Conservation (phyloP, 2,329 filamentous ascomycete genomes). For the Hymenoscyphus salicellus region DNA sequence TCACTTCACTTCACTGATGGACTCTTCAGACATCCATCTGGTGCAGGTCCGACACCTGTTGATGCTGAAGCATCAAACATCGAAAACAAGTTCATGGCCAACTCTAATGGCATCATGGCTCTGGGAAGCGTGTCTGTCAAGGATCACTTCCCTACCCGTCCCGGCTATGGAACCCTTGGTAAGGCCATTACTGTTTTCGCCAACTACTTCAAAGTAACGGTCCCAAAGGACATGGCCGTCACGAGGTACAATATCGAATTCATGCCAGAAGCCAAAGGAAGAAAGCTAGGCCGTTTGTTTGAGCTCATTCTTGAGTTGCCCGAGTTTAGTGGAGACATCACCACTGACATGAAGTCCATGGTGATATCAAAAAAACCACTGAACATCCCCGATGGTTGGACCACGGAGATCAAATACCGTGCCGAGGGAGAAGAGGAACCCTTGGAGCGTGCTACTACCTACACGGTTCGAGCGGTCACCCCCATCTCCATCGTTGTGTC, state of each 20-base stretch:
- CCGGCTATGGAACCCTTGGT: constrained; percentile 33
- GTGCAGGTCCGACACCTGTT: constrained; percentile 17
- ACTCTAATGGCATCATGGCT: constrained; percentile 19
- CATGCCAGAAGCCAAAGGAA: constrained; percentile 26
- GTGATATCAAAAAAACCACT: constrained; percentile 27
- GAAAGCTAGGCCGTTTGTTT: constrained; percentile 32
- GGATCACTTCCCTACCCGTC: constrained; percentile 27
- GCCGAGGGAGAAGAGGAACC: constrained; percentile 32
- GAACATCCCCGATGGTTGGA: constrained; percentile 19
- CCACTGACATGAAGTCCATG: constrained; percentile 33
- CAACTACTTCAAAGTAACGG: constrained; percentile 33
- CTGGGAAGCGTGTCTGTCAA: constrained; percentile 22
- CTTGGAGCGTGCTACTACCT: constrained; percentile 18
- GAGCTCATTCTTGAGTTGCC: constrained; percentile 34
- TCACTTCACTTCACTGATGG: constrained; percentile 11
- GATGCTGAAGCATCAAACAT: constrained; percentile 30
- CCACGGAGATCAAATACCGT: constrained; percentile 24
- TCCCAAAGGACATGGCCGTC: constrained; percentile 25
- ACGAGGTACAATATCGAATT: constrained; percentile 34
- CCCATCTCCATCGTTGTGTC: constrained; percentile 24
- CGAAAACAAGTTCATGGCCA: constrained; percentile 34
- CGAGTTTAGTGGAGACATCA: constrained; percentile 26
- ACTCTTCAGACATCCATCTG: constrained; percentile 25
- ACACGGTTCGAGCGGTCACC: constrained; percentile 23
- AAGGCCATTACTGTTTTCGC: constrained; percentile 31